Evolutionary conservation across 306 rosid genomes (phyloP).

Genomic region (Chamaecrista fasciculata): DNA sequence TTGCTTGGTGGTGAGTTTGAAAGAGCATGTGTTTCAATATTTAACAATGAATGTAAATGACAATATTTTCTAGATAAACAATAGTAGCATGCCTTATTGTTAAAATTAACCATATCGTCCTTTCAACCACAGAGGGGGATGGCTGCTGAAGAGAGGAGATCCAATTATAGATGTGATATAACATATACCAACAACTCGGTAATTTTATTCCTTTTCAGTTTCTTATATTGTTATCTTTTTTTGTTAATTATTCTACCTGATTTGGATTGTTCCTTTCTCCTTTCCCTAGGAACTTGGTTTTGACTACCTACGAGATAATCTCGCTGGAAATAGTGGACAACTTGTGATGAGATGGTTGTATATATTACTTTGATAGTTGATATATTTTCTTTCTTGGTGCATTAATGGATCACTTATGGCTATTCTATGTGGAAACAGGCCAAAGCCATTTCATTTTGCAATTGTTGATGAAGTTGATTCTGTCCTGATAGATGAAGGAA

Average conservation of each 20-base stretch:
- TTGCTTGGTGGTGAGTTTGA: conserved; percentile 15
- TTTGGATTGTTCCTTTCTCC: conserved; percentile 10
- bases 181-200: conserved; percentile 95
- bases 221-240: conserved; percentile 21
- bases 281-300: conserved; percentile 86
- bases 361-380: conserved; percentile 27
- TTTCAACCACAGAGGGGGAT: conserved; percentile 69
- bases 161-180: conserved; percentile 81
- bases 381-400: conserved; percentile 1
- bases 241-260: conserved; percentile 26
- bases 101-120: conserved; percentile 29
- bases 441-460: conserved; percentile 94
- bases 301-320: conserved; percentile 95
- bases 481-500: conserved; percentile 93
- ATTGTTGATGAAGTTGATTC: conserved; percentile 98
- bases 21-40: conserved; percentile 5
- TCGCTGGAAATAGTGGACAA: conserved; percentile 77
- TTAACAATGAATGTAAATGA: neutral
- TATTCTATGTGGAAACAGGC: conserved; percentile 56
- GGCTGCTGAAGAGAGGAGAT: conserved; percentile 63
- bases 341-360: conserved; percentile 96
- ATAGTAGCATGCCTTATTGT: conserved; percentile 7
- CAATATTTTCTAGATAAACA: conserved; percentile 11
- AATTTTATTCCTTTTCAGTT: conserved; percentile 33
- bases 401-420: conserved; percentile 17